phyloP scores from a whole-genome alignment of 2,329 filamentous ascomycete genomes.

The Penicillium expansum region DNA sequence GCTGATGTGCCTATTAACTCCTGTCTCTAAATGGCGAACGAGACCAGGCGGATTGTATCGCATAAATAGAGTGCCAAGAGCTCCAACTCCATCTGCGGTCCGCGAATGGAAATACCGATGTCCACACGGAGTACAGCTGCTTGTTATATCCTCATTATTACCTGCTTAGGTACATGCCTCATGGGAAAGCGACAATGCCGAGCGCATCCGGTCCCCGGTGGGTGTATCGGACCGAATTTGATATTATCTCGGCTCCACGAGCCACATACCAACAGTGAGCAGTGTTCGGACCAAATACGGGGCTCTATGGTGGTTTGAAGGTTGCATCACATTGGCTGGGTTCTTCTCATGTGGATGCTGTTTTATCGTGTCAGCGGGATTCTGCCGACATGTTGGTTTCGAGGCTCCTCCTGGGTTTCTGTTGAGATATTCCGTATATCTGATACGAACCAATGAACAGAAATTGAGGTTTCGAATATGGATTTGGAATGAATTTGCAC shows the following conservation, averaged over 20 bases:
- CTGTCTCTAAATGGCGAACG: background rate
- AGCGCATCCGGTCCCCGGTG: background rate
- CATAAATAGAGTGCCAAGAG: background rate
- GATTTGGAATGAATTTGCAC: background rate
- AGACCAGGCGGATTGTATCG: background rate
- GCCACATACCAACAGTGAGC: background rate
- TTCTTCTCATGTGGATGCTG: background rate
- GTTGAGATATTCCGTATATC: background rate
- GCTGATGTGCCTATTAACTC: background rate
- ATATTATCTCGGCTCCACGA: background rate
- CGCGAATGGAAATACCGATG: background rate
- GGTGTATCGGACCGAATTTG: background rate
- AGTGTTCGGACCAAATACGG: background rate
- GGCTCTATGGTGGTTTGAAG: background rate
- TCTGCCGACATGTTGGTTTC: background rate
- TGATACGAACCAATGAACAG: background rate
- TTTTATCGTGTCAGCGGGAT: background rate
- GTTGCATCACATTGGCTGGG: background rate
- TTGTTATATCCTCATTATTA: background rate
- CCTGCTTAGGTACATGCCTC: too few species aligned
- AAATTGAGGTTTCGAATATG: background rate
- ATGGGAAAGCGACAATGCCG: background rate
- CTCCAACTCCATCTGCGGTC: background rate
- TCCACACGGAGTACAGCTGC: background rate
- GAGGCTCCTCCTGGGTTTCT: background rate